phyloP scores from a whole-genome alignment of 345 rosid genomes.

The Trapa bicornis region DNA sequence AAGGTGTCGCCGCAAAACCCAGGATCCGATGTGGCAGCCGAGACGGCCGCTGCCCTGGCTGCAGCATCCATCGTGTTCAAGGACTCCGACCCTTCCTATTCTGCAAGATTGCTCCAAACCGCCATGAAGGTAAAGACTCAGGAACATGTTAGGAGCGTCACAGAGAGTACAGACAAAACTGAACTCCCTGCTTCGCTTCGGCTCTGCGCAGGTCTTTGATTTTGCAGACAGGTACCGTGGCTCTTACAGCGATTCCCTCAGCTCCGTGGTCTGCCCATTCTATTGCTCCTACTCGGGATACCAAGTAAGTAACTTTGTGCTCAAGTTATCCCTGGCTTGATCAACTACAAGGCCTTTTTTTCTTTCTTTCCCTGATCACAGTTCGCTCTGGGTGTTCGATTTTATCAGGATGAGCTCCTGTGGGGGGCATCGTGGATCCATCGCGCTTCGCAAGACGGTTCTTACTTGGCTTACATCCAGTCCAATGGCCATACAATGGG shows the following conservation, averaged over 20 bases:
- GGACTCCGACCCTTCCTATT: slow-evolving; percentile 51
- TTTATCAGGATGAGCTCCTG: slow-evolving; percentile 53
- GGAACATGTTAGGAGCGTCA: neutral
- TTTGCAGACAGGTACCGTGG: slow-evolving; percentile 62
- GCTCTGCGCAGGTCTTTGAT: slow-evolving; percentile 36
- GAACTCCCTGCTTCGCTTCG: neutral
- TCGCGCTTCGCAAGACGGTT: slow-evolving; percentile 37
- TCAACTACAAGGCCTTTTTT: too few relatives aligned
- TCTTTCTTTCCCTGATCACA: neutral
- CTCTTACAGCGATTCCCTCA: slow-evolving; percentile 53
- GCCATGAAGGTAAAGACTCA: slow-evolving; percentile 28
- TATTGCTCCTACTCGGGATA: slow-evolving; percentile 69
- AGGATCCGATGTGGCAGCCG: slow-evolving; percentile 71
- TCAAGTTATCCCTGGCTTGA: too few relatives aligned
- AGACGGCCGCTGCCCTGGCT: slow-evolving; percentile 69
- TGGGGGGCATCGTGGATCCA: slow-evolving; percentile 76
- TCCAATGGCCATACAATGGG: slow-evolving; percentile 55
- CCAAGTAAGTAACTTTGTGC: slow-evolving; percentile 19
- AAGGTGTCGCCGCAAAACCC: slow-evolving; percentile 48
- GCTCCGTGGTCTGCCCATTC: slow-evolving; percentile 58
- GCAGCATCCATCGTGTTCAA: slow-evolving; percentile 66
- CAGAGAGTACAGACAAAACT: neutral
- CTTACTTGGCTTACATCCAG: slow-evolving; percentile 41
- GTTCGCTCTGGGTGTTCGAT: neutral
- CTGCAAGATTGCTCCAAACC: slow-evolving; percentile 37